phyloP scores from a whole-genome alignment of 2,329 filamentous ascomycete genomes.

The Didymella sp. region DNA sequence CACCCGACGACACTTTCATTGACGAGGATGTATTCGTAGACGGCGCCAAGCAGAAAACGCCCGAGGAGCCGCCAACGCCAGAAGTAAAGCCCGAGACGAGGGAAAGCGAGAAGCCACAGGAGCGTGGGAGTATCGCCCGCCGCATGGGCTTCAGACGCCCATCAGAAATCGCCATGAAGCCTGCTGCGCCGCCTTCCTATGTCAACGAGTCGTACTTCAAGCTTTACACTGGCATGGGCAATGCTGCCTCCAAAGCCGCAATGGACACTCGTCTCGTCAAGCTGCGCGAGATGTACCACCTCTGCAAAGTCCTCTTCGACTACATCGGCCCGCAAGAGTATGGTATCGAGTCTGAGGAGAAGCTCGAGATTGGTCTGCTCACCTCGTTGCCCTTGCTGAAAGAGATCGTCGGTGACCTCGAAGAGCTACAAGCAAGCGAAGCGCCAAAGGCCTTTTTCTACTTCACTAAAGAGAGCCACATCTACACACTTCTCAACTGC shows the following conservation, averaged over 20 bases:
- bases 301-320: slow-evolving; percentile 95
- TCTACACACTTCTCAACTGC: slow-evolving; percentile 97
- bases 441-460: slow-evolving; percentile 97
- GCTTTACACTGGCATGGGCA: slow-evolving; percentile 77
- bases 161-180: slow-evolving; percentile 51
- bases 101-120: slow-evolving; percentile 49
- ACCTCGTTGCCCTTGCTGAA: slow-evolving; percentile 93
- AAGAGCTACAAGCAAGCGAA: slow-evolving; percentile 94
- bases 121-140: slow-evolving; percentile 52
- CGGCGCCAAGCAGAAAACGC: slow-evolving; percentile 40
- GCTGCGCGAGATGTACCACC: slow-evolving; percentile 87
- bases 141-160: slow-evolving; percentile 61
- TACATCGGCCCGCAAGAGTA: slow-evolving; percentile 99
- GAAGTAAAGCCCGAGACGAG: slow-evolving; percentile 35
- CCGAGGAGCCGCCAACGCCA: slow-evolving; percentile 37
- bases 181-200: slow-evolving; percentile 38
- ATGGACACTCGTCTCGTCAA: slow-evolving; percentile 85
- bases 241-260: slow-evolving; percentile 70
- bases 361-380: slow-evolving; percentile 95
- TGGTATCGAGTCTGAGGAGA: slow-evolving; percentile 92
- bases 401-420: slow-evolving; percentile 95
- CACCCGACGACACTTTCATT: slow-evolving; percentile 78
- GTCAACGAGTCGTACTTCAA: slow-evolving; percentile 79
- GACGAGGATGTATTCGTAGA: slow-evolving; percentile 62
- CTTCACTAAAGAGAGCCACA: slow-evolving; percentile 98